Base-by-base conservation (phyloP, 345 rosid genomes). In the Brassica cretica region DNA sequence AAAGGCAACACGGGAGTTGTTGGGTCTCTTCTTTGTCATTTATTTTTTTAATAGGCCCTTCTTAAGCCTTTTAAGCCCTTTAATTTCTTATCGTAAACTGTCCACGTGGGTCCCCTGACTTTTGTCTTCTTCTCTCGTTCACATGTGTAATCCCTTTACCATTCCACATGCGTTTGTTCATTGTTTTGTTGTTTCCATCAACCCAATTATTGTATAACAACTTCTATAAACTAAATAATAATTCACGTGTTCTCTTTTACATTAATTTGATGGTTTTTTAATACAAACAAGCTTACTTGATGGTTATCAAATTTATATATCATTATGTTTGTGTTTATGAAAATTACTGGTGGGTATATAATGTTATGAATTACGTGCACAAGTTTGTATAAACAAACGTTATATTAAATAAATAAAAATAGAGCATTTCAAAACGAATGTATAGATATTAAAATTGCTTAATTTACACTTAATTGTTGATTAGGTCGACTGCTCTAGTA, bases 101-200 rank as follows among this genome's bases (percentile, higher is more conserved):
- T 44, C 32, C 72, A 75, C 82, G 82, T 80, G 82, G 79, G 2
- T 51, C 75, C 82, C 82, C 56, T 70, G 78, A 68, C 79, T 64
- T 75, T 55, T 68, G 78, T 79, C 59, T 33, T 79, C 58, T 79
- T 35, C 63, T 56, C 58, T 46, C 10, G 10, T 67, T 73, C 78
- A 73, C 82, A 78, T 73, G 78, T 67, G 81, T 24, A 29, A 46
- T 14, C 16, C 55, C 59, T 12, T 12, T 69, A 69, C 80, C 27
- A 21, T 77, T 25, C 78, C 76, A 78, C 82, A 74, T 79, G 82
- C 82, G 44, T 74, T 75, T 63, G 78, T 53, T 69, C 62, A 46
- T 33, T 61, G 64, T 51, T 51, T n/a, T 51, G 58, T 68, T 21
- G 24, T 21, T 72, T 51, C 69, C 74, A 73, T 73, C 74, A 19